Conservation (phyloP, 371 early-diverging fungal species). For the Actinomucor elegans region DNA sequence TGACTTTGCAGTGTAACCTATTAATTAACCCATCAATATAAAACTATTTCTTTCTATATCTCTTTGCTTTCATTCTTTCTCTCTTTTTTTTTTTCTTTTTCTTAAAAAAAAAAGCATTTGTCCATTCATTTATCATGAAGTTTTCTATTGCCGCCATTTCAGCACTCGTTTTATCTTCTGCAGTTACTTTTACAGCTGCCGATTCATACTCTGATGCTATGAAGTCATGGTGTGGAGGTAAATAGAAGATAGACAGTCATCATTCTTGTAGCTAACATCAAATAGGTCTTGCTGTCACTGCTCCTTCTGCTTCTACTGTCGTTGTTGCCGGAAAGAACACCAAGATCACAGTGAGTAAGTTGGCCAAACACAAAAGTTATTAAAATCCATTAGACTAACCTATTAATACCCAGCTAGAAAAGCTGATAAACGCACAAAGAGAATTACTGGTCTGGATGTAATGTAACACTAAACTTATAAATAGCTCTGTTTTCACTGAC, state of each 20-base stretch:
- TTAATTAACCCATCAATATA: neutral
- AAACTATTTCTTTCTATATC: neutral
- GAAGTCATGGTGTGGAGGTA: slow-evolving; percentile 47
- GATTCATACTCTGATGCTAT: slow-evolving; percentile 47
- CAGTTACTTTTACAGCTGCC: slow-evolving; percentile 31
- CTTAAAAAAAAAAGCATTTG: neutral
- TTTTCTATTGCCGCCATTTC: slow-evolving; percentile 48
- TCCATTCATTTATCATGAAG: slow-evolving; percentile 38
- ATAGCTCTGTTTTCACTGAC: neutral
- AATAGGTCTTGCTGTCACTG: slow-evolving; percentile 25
- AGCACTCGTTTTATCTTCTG: slow-evolving; percentile 32
- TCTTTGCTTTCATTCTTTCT: neutral
- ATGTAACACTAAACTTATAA: slow-evolving; percentile 13
- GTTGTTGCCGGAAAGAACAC: slow-evolving; percentile 32
- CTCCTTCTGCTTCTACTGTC: slow-evolving; percentile 21
- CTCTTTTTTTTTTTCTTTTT: neutral
- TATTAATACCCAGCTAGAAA: slow-evolving; percentile 17
- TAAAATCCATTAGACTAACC: slow-evolving; percentile 8
- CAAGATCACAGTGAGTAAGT: slow-evolving; percentile 35
- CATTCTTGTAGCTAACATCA: no score
- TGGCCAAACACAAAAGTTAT: neutral
- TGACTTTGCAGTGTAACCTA: slow-evolving; percentile 6
- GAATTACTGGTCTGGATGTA: slow-evolving; percentile 50
- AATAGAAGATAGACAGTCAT: neutral
- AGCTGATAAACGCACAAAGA: slow-evolving; percentile 33